Evolutionary conservation across 805 yeast genomes (phyloP), one percentile per base, ranked within the genome.

Genomic region (Pichia phayaonensis): DNA sequence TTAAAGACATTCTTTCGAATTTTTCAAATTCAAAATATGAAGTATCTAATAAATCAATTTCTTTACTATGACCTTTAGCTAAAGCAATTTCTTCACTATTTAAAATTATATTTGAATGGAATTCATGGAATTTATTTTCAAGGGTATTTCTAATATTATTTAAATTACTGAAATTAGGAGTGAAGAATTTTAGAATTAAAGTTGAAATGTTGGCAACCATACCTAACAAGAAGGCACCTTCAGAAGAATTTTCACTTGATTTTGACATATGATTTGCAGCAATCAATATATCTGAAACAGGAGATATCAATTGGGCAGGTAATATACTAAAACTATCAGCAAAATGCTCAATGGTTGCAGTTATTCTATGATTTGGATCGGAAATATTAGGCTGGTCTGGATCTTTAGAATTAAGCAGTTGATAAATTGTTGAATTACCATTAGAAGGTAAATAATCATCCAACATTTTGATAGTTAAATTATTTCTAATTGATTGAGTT

Each of bases 51-150:
- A 79, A 74, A 59, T 84, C 86, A 55, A 85, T 72, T 65, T 90
- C 98, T 48, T 88, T 77, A 16, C 78, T 67, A 64, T 89, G 92
- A 22, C 97, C 97, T 53, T 84, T 77, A 47, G 88, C 75, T 47
- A 90, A 71, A 0, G 96, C 97, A 58, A 90, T 83, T 63, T 90
- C 97, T 68, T 90, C 98, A 59, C 77, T 80, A 63, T 83, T 86
- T 44, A 79, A 71, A 26, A 88, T 88, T 18, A 90, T 72, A 62
- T 89, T 84, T 2, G 96, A 82, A 67, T 90, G 97, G 24, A 84
- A 76, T 18, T 85, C 77, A 57, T 96, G 80, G 59, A 89, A 84
- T 61, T 84, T 83, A 53, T 96, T 95, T 65, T 90, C 97, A 47
- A 89, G 72, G 44, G 80, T 77, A 18, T 95, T 90, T 60, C 82